A percentile compares a stretch with the other conserved stretches of the same genome.
Conservation (phyloP, 2,329 filamentous ascomycete genomes). For the Arthrocladium fulminans region DNA sequence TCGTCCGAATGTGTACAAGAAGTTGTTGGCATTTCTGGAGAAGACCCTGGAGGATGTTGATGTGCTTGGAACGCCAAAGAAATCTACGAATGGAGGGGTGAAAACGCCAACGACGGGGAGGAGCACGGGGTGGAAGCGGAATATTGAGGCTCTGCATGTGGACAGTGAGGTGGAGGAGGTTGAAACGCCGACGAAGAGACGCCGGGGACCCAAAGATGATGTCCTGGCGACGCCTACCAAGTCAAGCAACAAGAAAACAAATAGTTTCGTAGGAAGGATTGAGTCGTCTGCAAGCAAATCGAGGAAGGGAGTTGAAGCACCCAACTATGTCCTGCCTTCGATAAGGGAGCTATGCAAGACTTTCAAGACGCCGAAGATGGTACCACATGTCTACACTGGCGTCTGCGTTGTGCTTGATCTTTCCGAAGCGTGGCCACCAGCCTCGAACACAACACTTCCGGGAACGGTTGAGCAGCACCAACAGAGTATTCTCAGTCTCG, state of each 20-base stretch:
- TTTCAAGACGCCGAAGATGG: constrained; percentile 52
- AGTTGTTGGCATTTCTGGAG: constrained; percentile 72
- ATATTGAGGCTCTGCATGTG: constrained; percentile 21
- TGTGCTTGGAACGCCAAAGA: constrained; percentile 25
- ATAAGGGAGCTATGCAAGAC: constrained; percentile 58
- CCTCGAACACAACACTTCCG: constrained; percentile 36
- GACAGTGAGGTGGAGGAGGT: constrained; percentile 14
- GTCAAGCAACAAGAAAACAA: constrained; percentile 33
- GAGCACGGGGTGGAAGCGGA: constrained; percentile 8
- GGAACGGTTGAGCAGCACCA: constrained; percentile 37
- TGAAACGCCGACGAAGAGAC: constrained; percentile 11
- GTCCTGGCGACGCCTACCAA: constrained; percentile 32
- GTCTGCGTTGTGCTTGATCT: constrained; percentile 44
- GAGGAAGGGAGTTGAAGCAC: constrained; percentile 31
- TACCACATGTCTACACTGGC: constrained; percentile 66
- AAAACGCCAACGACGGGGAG: constrained; percentile 14
- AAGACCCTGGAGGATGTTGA: constrained; percentile 50
- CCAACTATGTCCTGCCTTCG: constrained; percentile 60
- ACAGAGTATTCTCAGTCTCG: constrained; percentile 30
- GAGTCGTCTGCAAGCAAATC: constrained; percentile 13
- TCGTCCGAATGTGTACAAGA: constrained; percentile 71
- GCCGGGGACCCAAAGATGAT: constrained; percentile 14
- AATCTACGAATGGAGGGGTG: constrained; percentile 17
- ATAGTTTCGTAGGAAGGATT: constrained; percentile 27
- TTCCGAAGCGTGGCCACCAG: constrained; percentile 35